Evolutionary conservation across 2,329 filamentous ascomycete genomes (phyloP).

Genomic region (Hypomyces perniciosus): DNA sequence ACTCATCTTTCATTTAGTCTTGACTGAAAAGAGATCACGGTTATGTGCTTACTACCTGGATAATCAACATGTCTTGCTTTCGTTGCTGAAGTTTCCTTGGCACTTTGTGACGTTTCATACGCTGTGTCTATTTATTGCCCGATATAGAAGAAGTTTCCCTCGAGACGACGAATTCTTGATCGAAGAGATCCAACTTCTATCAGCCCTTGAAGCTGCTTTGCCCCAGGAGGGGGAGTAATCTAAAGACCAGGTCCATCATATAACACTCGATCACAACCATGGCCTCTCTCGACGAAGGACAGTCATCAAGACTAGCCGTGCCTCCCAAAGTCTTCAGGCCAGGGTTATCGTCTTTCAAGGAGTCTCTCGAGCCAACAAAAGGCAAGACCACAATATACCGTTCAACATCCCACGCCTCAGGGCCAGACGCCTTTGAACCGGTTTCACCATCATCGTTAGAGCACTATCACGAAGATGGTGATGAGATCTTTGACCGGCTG

Average conservation of each 20-base stretch:
- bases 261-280: not conserved
- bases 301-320: not conserved
- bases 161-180: not conserved
- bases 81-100: not conserved
- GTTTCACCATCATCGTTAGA: slow-evolving; percentile 7
- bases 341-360: not conserved
- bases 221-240: too few species aligned
- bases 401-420: slow-evolving; percentile 25
- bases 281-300: not conserved
- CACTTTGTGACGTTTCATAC: not conserved
- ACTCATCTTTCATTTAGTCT: not conserved
- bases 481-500: slow-evolving; percentile 60
- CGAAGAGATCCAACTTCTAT: not conserved
- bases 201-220: not conserved
- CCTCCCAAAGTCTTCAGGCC: not conserved
- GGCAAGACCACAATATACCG: slow-evolving; percentile 13
- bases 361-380: not conserved
- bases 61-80: not conserved
- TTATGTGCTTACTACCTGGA: not conserved
- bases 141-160: not conserved
- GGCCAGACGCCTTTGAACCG: slow-evolving; percentile 23
- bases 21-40: not conserved
- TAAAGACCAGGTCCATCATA: too few species aligned
- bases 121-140: not conserved
- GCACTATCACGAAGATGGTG: slow-evolving; percentile 27